These are phyloP conservation scores for Clathrospora elynae DNA, from an alignment of 2,329 filamentous ascomycete species.

Conservation along the genomic window DNA sequence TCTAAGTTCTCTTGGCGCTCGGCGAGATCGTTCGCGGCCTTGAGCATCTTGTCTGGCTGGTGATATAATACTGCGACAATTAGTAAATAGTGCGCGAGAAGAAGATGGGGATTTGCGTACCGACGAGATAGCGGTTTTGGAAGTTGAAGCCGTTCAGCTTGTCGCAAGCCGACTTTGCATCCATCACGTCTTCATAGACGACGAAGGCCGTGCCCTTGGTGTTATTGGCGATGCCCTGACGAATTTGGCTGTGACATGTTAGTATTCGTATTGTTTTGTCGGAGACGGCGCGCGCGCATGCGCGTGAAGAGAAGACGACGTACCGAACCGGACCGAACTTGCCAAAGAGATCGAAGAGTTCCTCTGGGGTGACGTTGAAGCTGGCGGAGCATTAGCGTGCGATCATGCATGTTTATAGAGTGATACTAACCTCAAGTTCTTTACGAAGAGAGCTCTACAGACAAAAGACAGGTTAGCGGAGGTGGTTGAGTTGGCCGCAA, in stretches of 20 bases:
- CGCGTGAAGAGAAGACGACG: conserved; percentile 43
- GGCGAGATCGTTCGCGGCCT: conserved; percentile 91
- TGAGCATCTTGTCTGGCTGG: conserved; percentile 78
- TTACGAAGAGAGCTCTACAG: conserved; percentile 95
- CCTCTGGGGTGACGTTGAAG: conserved; percentile 98
- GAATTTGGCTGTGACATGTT: conserved; percentile 76
- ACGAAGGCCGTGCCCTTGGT: conserved; percentile 99
- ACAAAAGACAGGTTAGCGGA: conserved; percentile 37
- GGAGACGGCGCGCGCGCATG: conserved; percentile 5
- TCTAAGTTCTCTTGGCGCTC: conserved; percentile 96
- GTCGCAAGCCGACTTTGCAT: conserved; percentile 98
- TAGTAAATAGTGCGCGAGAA: conserved; percentile 8
- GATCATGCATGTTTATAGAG: background rate
- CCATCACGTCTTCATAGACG: conserved; percentile 98
- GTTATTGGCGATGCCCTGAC: conserved; percentile 94
- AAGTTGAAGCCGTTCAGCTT: conserved; percentile 99
- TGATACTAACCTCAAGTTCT: conserved; percentile 86
- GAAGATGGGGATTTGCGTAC: conserved; percentile 58
- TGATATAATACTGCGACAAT: conserved; percentile 68
- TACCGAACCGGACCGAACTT: conserved; percentile 96
- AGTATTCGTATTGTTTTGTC: too few relatives aligned
- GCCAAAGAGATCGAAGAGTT: conserved; percentile 97
- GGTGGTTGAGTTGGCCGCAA: conserved; percentile 34
- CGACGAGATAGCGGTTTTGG: conserved; percentile 97
- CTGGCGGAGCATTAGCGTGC: conserved; percentile 54